Conservation (phyloP, 805 yeast species). For the Lachancea kluyveri region DNA sequence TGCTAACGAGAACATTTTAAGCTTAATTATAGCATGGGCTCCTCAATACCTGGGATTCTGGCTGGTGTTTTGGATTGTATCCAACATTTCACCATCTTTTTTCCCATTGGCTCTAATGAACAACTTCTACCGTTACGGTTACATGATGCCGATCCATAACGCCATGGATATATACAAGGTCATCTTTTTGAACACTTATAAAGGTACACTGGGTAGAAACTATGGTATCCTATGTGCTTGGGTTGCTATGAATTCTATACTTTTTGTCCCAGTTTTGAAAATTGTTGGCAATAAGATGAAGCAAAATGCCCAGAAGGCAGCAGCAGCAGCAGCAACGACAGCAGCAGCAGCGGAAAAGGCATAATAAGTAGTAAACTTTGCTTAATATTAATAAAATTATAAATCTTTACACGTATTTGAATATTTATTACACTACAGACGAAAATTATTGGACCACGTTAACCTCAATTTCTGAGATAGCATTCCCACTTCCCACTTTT, state of each 20-base stretch:
- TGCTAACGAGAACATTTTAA: conserved; percentile 59
- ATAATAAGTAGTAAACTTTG: not conserved
- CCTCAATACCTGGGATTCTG: conserved; percentile 70
- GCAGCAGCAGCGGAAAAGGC: not conserved
- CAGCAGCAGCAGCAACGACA: conserved; percentile 9
- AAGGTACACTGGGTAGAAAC: conserved; percentile 52
- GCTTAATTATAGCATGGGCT: conserved; percentile 42
- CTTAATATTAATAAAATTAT: no score
- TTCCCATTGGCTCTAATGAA: conserved; percentile 56
- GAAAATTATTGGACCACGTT: no score
- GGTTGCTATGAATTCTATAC: conserved; percentile 44
- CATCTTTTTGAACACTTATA: conserved; percentile 49
- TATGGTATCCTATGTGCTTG: conserved; percentile 56
- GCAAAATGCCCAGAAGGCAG: conserved; percentile 25
- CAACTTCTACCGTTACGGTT: conserved; percentile 55
- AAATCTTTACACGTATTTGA: no score
- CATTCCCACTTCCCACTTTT: no score
- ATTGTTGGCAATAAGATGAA: conserved; percentile 36
- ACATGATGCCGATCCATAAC: conserved; percentile 64
- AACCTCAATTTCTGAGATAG: no score
- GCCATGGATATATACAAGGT: conserved; percentile 57
- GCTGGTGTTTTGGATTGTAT: conserved; percentile 63
- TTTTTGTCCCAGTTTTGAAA: conserved; percentile 40
- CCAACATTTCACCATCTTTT: conserved; percentile 65
- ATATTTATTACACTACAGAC: no score